These are phyloP conservation scores for Narthecium ossifragum DNA, from an alignment of 106 monocot species.

Conservation along the genomic window DNA sequence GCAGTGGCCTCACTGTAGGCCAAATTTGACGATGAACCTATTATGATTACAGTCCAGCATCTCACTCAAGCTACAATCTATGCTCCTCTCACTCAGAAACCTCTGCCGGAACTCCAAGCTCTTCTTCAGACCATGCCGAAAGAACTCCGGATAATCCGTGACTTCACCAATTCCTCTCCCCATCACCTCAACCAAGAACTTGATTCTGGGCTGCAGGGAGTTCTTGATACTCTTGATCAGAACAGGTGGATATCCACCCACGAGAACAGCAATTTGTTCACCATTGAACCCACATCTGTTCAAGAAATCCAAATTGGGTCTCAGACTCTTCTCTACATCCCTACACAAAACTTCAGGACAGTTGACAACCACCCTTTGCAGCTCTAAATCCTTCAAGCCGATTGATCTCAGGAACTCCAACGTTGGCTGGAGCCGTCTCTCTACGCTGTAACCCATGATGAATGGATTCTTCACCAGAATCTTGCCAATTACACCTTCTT, in stretches of 20 bases:
- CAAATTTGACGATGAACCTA: slow-evolving; percentile 65
- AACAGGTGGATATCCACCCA: slow-evolving; percentile 73
- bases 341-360: slow-evolving; percentile 73
- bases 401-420: slow-evolving; percentile 69
- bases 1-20: slow-evolving; percentile 15
- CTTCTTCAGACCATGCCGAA: slow-evolving; percentile 80
- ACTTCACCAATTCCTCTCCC: slow-evolving; percentile 64
- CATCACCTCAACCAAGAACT: slow-evolving; percentile 74
- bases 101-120: slow-evolving; percentile 67
- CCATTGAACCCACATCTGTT: slow-evolving; percentile 41
- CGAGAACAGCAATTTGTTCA: slow-evolving; percentile 44
- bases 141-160: slow-evolving; percentile 66
- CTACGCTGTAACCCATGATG: slow-evolving; percentile 84
- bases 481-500: slow-evolving; percentile 50
- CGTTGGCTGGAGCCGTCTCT: slow-evolving; percentile 66
- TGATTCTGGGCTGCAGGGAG: slow-evolving; percentile 71
- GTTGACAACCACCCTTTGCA: slow-evolving; percentile 47
- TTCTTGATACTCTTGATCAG: slow-evolving; percentile 83
- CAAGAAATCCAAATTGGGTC: slow-evolving; percentile 60
- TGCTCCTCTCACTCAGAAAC: slow-evolving; percentile 41
- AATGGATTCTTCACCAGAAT: slow-evolving; percentile 75
- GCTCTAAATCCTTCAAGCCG: slow-evolving; percentile 40
- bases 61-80: slow-evolving; percentile 63
- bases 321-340: slow-evolving; percentile 65
- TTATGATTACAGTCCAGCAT: slow-evolving; percentile 69